These are phyloP conservation scores for Pseudodiploospora longispora DNA, from an alignment of 2,329 filamentous ascomycete genomes.

Conservation along the genomic window DNA sequence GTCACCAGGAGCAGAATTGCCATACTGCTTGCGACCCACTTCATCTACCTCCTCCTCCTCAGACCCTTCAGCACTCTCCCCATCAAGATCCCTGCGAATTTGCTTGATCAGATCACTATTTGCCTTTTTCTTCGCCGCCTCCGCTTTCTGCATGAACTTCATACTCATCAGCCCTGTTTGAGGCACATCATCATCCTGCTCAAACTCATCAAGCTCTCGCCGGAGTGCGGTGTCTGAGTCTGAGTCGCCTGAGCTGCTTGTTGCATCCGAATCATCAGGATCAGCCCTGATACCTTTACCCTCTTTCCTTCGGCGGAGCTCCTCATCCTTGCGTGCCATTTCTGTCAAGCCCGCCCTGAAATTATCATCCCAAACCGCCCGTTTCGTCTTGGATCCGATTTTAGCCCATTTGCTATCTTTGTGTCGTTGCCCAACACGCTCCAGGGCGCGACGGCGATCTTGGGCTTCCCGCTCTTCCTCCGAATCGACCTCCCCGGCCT, in stretches of 20 bases:
- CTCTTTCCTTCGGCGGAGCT: conserved; percentile 70
- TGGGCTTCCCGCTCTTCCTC: conserved; percentile 55
- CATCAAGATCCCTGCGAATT: conserved; percentile 65
- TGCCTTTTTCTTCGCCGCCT: conserved; percentile 65
- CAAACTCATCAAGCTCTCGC: conserved; percentile 36
- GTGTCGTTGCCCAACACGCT: conserved; percentile 78
- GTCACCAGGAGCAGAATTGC: conserved; percentile 30
- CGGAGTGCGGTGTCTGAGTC: conserved; percentile 45
- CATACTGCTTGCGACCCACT: conserved; percentile 64
- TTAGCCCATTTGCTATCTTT: conserved; percentile 91
- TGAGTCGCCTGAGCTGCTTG: conserved; percentile 51
- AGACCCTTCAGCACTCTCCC: conserved; percentile 42
- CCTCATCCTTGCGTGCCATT: conserved; percentile 75
- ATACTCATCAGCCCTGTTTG: conserved; percentile 68
- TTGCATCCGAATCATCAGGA: conserved; percentile 45
- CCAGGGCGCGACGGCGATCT: conserved; percentile 71
- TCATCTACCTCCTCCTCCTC: conserved; percentile 47
- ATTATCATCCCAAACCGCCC: conserved; percentile 82
- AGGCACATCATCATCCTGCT: conserved; percentile 41
- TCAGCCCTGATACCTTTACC: conserved; percentile 47
- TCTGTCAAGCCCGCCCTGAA: conserved; percentile 70
- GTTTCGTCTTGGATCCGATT: conserved; percentile 67
- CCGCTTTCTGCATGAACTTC: conserved; percentile 91
- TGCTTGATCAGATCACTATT: conserved; percentile 71
- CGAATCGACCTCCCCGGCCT: conserved; percentile 53